These are phyloP conservation scores for Verticillium klebahnii DNA, from an alignment of 2,329 filamentous ascomycete genomes.

Conservation along the genomic window DNA sequence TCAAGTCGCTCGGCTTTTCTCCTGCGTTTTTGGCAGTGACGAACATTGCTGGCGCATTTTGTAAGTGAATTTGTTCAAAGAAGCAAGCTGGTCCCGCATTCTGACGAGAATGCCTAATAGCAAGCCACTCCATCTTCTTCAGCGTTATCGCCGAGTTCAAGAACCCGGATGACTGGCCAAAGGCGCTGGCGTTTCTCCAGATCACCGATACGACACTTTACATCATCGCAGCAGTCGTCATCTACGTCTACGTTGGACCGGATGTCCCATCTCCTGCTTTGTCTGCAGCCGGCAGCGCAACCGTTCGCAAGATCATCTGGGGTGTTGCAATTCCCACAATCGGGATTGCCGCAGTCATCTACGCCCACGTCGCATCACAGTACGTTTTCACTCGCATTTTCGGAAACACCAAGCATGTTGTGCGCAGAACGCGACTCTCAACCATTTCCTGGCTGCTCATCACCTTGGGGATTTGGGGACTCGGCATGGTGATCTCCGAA, in stretches of 20 bases:
- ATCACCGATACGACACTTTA: constrained; percentile 57
- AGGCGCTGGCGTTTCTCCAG: constrained; percentile 44
- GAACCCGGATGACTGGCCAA: constrained; percentile 54
- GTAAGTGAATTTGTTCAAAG: constrained; percentile 19
- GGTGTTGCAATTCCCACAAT: constrained; percentile 67
- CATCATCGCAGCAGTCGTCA: constrained; percentile 57
- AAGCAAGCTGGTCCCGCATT: neutral
- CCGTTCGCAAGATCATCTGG: constrained; percentile 60
- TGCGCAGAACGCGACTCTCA: constrained; percentile 43
- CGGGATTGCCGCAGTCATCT: constrained; percentile 66
- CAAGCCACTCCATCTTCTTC: constrained; percentile 63
- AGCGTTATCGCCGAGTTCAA: constrained; percentile 61
- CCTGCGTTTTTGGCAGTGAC: constrained; percentile 50
- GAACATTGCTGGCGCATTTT: constrained; percentile 63
- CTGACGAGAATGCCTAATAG: constrained; percentile 10
- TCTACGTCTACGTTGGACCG: constrained; percentile 62
- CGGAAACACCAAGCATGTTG: constrained; percentile 51
- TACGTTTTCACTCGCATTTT: constrained; percentile 63
- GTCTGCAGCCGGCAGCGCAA: constrained; percentile 47
- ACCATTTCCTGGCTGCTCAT: constrained; percentile 56
- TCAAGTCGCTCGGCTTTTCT: constrained; percentile 36
- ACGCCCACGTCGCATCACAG: constrained; percentile 61
- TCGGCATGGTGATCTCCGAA: constrained; percentile 64
- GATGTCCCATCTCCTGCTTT: constrained; percentile 62
- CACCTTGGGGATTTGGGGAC: constrained; percentile 47